Evolutionary conservation across 257 asterid species (phyloP).

Genomic region (Solanum chilense): DNA sequence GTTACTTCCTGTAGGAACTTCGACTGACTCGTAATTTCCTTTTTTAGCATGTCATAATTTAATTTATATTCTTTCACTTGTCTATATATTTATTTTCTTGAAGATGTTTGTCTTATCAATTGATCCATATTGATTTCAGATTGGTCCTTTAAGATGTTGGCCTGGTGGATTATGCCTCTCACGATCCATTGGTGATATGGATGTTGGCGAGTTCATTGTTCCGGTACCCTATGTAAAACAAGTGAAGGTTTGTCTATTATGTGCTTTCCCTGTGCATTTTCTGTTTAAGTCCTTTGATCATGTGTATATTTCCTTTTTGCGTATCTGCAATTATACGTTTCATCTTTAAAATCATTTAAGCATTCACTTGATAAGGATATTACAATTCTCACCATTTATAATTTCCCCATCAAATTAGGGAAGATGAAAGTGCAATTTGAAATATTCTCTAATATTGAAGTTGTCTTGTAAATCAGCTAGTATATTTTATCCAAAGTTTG

Average conservation of each 20-base stretch:
- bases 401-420: background rate
- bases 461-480: background rate
- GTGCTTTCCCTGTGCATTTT: background rate
- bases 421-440: background rate
- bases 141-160: slow-evolving; percentile 24
- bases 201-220: slow-evolving; percentile 19
- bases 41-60: background rate
- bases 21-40: background rate
- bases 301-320: background rate
- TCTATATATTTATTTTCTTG: background rate
- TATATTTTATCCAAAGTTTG: background rate
- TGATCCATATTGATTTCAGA: slow-evolving; percentile 4
- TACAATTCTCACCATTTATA: background rate
- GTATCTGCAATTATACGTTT: background rate
- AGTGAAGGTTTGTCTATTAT: slow-evolving; percentile 20
- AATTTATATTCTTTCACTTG: background rate
- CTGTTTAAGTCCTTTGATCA: background rate
- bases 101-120: background rate
- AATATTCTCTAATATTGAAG: background rate
- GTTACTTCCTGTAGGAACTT: background rate
- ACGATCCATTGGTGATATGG: slow-evolving; percentile 18
- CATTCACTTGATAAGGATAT: background rate
- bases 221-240: slow-evolving; percentile 18
- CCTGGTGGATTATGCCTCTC: slow-evolving; percentile 19
- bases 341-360: background rate